Percentiles rank a stretch among this genome's conserved stretches.
These are phyloP conservation scores for Termitomyces titanicus DNA, from an alignment of 768 basidiomycete genomes.

Conservation along the genomic window DNA sequence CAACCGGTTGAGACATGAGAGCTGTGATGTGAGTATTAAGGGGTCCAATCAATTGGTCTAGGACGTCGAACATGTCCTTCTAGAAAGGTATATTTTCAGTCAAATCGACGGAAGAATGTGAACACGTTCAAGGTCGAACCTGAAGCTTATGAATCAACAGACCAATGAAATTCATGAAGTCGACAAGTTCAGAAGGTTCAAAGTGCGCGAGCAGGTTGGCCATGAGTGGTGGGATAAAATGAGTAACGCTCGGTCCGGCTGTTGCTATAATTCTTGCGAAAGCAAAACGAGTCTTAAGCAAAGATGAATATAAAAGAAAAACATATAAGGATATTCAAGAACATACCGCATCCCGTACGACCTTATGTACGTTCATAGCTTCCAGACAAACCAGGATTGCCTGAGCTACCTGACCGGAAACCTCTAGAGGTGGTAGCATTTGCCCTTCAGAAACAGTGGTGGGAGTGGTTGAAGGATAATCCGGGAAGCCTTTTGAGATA, in stretches of 20 bases:
- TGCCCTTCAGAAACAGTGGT: slow-evolving; percentile 60
- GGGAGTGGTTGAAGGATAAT: slow-evolving; percentile 63
- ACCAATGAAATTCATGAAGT: slow-evolving; percentile 95
- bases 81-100: slow-evolving; percentile 25
- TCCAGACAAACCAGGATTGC: slow-evolving; percentile 85
- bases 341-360: slow-evolving; percentile 89
- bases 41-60: slow-evolving; percentile 88
- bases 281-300: slow-evolving; percentile 77
- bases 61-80: slow-evolving; percentile 82
- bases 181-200: slow-evolving; percentile 87
- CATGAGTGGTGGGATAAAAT: slow-evolving; percentile 88
- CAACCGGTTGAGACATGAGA: slow-evolving; percentile 74
- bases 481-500: slow-evolving; percentile 95
- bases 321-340: background rate
- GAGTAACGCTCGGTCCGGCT: slow-evolving; percentile 81
- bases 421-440: slow-evolving; percentile 65
- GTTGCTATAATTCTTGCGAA: slow-evolving; percentile 83
- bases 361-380: slow-evolving; percentile 81
- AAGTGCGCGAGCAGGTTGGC: slow-evolving; percentile 87
- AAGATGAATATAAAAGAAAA: slow-evolving; percentile 5
- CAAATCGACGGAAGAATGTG: background rate
- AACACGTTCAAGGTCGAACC: slow-evolving; percentile 36
- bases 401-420: slow-evolving; percentile 84
- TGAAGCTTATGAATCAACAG: slow-evolving; percentile 88
- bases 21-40: slow-evolving; percentile 78